These are phyloP conservation scores for Dalbergia oliveri DNA, from an alignment of 306 rosid species.

Conservation along the genomic window DNA sequence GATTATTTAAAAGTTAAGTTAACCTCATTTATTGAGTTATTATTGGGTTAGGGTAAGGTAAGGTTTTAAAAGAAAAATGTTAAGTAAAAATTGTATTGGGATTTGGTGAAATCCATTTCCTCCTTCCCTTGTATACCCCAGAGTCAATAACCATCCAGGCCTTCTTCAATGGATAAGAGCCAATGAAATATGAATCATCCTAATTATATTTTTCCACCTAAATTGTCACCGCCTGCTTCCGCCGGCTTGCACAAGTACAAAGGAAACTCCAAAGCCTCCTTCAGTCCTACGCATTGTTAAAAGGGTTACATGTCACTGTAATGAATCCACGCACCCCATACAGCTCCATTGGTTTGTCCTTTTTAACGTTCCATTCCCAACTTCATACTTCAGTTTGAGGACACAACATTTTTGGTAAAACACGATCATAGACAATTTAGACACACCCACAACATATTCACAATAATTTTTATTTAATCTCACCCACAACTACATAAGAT, in stretches of 20 bases:
- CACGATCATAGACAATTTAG: not conserved
- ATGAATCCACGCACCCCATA: not conserved
- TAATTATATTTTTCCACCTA: not conserved
- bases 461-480: not conserved
- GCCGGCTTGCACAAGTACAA: constrained; percentile 31
- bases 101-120: too few relatives aligned
- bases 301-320: constrained; percentile 1
- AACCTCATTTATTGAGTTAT: too few relatives aligned
- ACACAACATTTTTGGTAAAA: not conserved
- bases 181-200: not conserved
- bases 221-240: not conserved
- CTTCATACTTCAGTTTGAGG: not conserved
- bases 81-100: too few relatives aligned
- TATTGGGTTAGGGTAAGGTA: too few relatives aligned
- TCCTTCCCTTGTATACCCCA: too few relatives aligned
- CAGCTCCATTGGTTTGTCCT: not conserved
- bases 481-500: not conserved
- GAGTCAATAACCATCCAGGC: too few relatives aligned
- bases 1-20: too few relatives aligned
- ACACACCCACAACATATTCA: not conserved
- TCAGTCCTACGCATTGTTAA: not conserved
- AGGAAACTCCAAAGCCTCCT: constrained; percentile 26
- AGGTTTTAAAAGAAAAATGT: too few relatives aligned
- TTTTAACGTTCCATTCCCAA: not conserved
- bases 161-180: too few relatives aligned